phyloP scores from a whole-genome alignment of 2,329 filamentous ascomycete genomes.

The Podosphaera fusca region DNA sequence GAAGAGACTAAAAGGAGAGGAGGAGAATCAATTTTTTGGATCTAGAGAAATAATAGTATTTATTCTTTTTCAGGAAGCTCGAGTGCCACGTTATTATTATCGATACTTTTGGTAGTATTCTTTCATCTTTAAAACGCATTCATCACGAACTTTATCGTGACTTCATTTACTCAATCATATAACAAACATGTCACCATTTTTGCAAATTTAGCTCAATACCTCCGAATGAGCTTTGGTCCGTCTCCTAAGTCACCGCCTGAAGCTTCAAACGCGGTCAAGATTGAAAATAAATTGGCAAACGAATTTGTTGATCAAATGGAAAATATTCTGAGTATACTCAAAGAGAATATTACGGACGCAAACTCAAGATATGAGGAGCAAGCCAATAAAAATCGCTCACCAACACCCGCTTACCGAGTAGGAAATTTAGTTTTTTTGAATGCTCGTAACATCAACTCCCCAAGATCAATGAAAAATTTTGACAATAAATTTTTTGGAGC shows the following conservation, averaged over 20 bases:
- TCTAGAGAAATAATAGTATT: no score
- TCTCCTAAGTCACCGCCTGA: no score
- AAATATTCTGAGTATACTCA: neutral
- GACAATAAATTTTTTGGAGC: neutral
- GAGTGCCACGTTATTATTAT: no score
- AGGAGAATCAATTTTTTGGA: no score
- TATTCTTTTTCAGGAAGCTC: no score
- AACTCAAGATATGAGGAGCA: neutral
- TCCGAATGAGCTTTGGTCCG: neutral
- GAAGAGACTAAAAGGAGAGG: no score
- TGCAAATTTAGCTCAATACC: neutral
- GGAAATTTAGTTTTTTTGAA: neutral
- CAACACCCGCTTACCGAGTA: neutral
- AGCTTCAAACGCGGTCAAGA: neutral
- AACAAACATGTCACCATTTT: neutral
- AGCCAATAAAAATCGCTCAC: neutral
- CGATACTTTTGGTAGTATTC: no score
- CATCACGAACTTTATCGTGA: no score
- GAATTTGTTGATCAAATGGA: neutral
- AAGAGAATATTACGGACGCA: neutral
- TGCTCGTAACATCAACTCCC: conserved; percentile 1
- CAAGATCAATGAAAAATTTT: neutral
- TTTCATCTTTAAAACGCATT: no score
- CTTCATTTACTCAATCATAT: no score
- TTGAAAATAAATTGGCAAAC: neutral